Base-by-base conservation (phyloP, 805 yeast genomes). In the Kazachstania bromeliacearum region DNA sequence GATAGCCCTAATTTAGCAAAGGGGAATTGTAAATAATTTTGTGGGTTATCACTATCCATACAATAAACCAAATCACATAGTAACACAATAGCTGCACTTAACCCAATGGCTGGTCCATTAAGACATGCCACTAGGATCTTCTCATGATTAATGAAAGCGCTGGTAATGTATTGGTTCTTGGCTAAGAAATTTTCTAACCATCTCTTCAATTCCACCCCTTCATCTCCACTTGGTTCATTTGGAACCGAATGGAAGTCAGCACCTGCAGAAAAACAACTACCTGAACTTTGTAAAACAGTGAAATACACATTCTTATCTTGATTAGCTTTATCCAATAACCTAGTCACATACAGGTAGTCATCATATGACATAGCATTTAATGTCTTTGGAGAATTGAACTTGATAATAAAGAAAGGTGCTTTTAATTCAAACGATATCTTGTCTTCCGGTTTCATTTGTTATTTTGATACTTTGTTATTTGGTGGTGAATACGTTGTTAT, bases 31-130 rank as follows among this genome's bases (percentile, higher is more conserved):
- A 85, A 51, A 41, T 76, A 71, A 34, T 73, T 69, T 10, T 20
- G 13, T 26, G 68, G 63, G 31, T 68, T 71, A 48, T 77, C 74
- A 2, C 29, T 13, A 35, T 38, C 34, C 45, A 68, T 71, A 10
- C 79, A 78, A 52, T 83, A 85, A 7, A 85, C 67, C 40, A 85
- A 66, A 59, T 85, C 96, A 58, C 82, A 75, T 36, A 81, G 61
- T n/a, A 79, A 72, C 9, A 84, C 77, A 35, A 85, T 57, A 0
- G 87, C 85, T 2, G 88, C 75, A 22, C 77, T 65, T 40, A 85
- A 67, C 0, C 96, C 96, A 40, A 85, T 71, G 4, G 76, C 94
- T 0, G 96, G 95, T 0, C 96, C 96, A 53, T 85, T 85, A 39
- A 85, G 65, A 3, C 85, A 88, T 30, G 75, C 73, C 19, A 77